Evolutionary conservation across 192 early-diverging fungal species (phyloP).

Genomic region (Entophlyctis luteolus): DNA sequence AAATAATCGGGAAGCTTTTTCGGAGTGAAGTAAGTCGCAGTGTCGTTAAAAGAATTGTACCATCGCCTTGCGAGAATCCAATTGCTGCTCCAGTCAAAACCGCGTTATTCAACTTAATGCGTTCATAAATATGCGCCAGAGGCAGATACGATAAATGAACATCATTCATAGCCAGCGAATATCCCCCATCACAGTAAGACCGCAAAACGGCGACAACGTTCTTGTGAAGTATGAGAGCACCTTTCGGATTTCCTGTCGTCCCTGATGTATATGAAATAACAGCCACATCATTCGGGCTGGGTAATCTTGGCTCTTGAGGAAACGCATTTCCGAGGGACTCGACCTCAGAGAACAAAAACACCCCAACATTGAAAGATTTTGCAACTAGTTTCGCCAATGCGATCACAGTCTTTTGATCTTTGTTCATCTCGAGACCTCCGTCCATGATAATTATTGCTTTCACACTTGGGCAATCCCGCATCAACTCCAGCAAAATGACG

Average conservation of each 20-base stretch:
- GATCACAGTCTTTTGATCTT: constrained; percentile 2
- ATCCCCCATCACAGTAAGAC: constrained; percentile 7
- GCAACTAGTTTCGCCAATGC: constrained; percentile 43
- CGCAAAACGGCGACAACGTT: constrained; percentile 16
- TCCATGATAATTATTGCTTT: constrained; percentile 32
- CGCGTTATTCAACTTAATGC: constrained; percentile 20
- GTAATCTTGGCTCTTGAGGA: constrained; percentile 42
- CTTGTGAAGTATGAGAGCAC: constrained; percentile 25
- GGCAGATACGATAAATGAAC: constrained; percentile 67
- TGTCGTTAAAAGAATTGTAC: background rate
- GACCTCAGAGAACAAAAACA: constrained; percentile 55
- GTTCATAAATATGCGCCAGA: constrained; percentile 80
- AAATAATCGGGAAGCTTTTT: constrained; percentile 55
- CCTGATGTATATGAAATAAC: constrained; percentile 85
- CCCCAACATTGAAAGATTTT: constrained; percentile 49
- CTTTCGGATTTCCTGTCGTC: constrained; percentile 47
- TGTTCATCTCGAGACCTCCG: background rate
- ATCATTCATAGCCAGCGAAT: constrained; percentile 25
- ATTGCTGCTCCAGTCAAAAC: constrained; percentile 55
- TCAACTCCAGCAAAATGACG: constrained; percentile 33
- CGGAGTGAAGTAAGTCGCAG: background rate
- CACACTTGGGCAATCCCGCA: constrained; percentile 24
- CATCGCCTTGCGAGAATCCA: constrained; percentile 76
- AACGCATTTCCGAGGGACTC: constrained; percentile 57
- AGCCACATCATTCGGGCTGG: constrained; percentile 67